Base-by-base conservation (phyloP, 768 basidiomycete genomes). In the Sistotremastrum niveocremeum region DNA sequence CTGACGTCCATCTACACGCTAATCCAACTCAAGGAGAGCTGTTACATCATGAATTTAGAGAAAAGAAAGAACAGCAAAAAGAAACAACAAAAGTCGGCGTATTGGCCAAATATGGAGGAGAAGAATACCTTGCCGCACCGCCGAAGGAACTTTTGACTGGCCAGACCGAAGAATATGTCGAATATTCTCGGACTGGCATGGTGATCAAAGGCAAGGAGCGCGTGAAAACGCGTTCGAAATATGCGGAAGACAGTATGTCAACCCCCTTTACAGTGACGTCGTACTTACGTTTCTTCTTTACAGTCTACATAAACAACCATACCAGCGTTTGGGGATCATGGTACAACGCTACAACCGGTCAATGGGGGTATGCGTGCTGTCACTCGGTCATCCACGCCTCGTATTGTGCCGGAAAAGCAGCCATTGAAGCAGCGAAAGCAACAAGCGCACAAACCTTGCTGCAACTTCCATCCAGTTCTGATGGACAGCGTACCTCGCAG, bases 241-340 rank as follows among this genome's bases (percentile, higher is more conserved):
- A 99, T 62, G 81, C 85, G 4, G 95, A 99, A 66, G 90, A 98
- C 73, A 82, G 91, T 91, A 59, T 51, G 81, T 71, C 3, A 30
- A 39, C 48, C 49, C 28, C 33, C 36, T 46, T 20, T 45, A 28
- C 31, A 6, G 50, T 42, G 47, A 48, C 49, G 30, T 40, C 42
- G 11, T 36, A 48, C 50, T 52, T 50, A 49, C 41, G 34, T 32
- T 20, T 46, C 20, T 6, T 12, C 20, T 6, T 12, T 52, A 2
- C 51, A 97, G 91, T 91, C 5, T 81, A 75, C 54, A 67, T 84
- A 56, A 93, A 91, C 62, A 99, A 99, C 57, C 95, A 99, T 57
- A 90, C 84, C 1, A 69, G 78, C 4, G 81, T 97, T n/a, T 99
- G 95, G 95, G 95, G 95, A 39, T 99, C 95, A 39, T 98, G 81